Evolutionary conservation across 225 moss, liverwort and hornwort species (phyloP), one percentile per base, ranked within the genome.

Genomic region (Polytrichum commune): DNA sequence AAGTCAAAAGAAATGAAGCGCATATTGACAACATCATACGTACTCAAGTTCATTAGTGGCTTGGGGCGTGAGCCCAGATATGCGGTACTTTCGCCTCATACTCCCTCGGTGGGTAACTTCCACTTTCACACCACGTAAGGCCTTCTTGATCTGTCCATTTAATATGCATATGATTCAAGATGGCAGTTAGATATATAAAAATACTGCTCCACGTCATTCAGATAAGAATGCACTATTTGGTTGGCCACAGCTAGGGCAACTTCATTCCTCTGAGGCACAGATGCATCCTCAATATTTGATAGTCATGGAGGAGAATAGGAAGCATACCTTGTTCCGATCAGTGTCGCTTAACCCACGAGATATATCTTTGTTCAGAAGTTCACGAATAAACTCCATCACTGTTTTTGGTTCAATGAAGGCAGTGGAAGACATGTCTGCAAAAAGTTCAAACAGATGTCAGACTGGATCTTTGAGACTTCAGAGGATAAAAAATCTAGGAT

Each of bases 331-430:
- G 25, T 93, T 85, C 9, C 94, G 92, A 71, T 97, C 97, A 0
- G 89, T 85, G 77, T 97, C 97, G 4, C 82, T 83, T 23, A 98
- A 33, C 20, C 82, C 76, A 66, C 93, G 85, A 69, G 75, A 78
- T 54, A 91, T 65, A 29, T 95, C 92, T 78, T 82, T 92, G 29
- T 82, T 85, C 22, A 98, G 76, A 24, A 98, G 86, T 67, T 98
- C 92, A 22, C 82, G 67, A 18, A 98, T 90, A 68, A 98, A 98
- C 68, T 98, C 95, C 69, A 86, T 93, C 66, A 98, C 94, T 55
- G 95, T 93, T 57, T 95, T 79, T 18, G 97, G 97, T 82, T 98
- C 97, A 53, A 98, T 98, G 62, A 98, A 98, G 24, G 95, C 97
- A 56, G 97, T 98, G 53, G 95, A 95, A 23, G 97, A 98, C 97